Conservation (phyloP, 768 basidiomycete species). For the Suillus americanus region DNA sequence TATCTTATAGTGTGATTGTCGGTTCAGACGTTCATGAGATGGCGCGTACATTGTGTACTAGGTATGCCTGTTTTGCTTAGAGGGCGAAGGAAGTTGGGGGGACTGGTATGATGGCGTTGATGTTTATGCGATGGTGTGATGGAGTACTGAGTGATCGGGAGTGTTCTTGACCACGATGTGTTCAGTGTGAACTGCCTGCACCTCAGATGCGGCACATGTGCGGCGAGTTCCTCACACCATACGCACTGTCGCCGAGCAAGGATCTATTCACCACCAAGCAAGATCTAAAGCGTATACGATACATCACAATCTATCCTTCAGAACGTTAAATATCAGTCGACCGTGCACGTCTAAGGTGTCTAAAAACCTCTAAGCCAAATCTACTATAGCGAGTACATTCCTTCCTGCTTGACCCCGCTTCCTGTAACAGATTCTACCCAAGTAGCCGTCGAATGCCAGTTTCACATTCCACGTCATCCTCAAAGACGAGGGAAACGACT, state of each 20-base stretch:
- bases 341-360: neutral
- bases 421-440: conserved; percentile 2
- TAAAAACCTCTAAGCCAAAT: neutral
- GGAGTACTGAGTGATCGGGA: neutral
- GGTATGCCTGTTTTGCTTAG: too few relatives aligned
- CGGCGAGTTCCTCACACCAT: neutral
- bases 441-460: neutral
- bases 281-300: neutral
- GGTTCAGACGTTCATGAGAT: too few relatives aligned
- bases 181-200: neutral
- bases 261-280: neutral
- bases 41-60: too few relatives aligned
- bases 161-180: neutral
- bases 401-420: neutral
- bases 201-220: too few relatives aligned
- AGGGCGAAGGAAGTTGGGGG: too few relatives aligned
- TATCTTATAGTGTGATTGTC: too few relatives aligned
- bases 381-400: conserved; percentile 2
- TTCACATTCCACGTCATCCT: conserved; percentile 5
- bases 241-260: neutral
- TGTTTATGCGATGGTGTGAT: neutral
- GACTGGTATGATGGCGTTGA: neutral
- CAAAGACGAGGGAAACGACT: conserved; percentile 2
- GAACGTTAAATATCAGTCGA: neutral
- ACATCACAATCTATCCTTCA: neutral